phyloP scores from a whole-genome alignment of 2,329 filamentous ascomycete genomes.

The Stagonosporopsis chrysanthemi region DNA sequence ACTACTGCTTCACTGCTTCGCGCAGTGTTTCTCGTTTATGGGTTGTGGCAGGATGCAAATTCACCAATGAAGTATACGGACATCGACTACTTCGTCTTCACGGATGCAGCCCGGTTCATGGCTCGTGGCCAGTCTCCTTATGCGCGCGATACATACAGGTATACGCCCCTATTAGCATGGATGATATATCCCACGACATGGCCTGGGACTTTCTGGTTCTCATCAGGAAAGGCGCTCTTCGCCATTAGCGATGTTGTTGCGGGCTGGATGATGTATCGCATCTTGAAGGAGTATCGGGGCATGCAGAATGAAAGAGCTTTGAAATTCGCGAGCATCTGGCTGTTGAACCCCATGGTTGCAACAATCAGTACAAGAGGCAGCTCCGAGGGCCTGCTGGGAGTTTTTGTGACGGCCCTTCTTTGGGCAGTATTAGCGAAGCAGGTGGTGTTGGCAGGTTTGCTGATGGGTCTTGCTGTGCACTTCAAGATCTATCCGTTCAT shows the following conservation, averaged over 20 bases:
- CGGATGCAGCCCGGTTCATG: conserved; percentile 85
- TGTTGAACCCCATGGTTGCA: conserved; percentile 97
- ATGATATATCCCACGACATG: conserved; percentile 81
- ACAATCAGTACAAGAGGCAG: conserved; percentile 95
- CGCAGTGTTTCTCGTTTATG: conserved; percentile 79
- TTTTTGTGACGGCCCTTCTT: conserved; percentile 80
- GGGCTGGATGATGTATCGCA: conserved; percentile 75
- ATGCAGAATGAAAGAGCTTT: conserved; percentile 62
- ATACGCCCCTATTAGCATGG: conserved; percentile 94
- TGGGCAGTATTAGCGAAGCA: conserved; percentile 77
- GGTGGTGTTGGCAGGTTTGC: conserved; percentile 71
- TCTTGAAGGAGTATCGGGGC: conserved; percentile 54
- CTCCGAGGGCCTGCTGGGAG: conserved; percentile 87
- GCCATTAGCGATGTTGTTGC: conserved; percentile 83
- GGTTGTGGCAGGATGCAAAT: conserved; percentile 89
- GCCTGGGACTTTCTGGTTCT: conserved; percentile 69
- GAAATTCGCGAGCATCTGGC: conserved; percentile 85
- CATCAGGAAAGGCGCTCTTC: conserved; percentile 88
- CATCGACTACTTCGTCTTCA: conserved; percentile 98
- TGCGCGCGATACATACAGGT: conserved; percentile 90
- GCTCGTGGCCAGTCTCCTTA: conserved; percentile 78
- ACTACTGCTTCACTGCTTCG: conserved; percentile 68
- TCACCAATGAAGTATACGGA: conserved; percentile 97
- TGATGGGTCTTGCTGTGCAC: conserved; percentile 87
- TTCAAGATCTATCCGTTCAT: conserved; percentile 99